phyloP scores from a whole-genome alignment of 331 rosid genomes.

The Arachis monticola region DNA sequence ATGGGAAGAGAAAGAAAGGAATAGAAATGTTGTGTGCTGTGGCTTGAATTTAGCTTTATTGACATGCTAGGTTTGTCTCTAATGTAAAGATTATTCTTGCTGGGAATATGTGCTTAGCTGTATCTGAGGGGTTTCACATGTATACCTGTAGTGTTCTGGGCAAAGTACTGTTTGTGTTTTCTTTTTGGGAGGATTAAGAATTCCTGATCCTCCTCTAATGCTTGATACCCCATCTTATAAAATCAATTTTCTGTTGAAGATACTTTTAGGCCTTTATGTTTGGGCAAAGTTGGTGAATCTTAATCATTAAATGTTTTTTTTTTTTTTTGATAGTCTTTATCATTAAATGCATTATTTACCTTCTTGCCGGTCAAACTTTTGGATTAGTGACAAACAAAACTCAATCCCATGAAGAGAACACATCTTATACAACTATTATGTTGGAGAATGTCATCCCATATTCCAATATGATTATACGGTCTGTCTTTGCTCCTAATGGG shows the following conservation, averaged over 20 bases:
- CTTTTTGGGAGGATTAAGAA: conserved; percentile 9
- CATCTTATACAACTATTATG: neutral
- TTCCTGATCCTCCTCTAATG: conserved; percentile 1
- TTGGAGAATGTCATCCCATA: neutral
- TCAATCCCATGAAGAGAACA: neutral
- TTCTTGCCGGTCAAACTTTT: neutral
- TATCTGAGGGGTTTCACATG: neutral
- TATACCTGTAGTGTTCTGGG: neutral
- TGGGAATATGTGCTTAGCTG: conserved; percentile 9
- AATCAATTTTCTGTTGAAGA: conserved; percentile 3
- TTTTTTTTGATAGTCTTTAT: neutral
- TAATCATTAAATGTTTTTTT: neutral
- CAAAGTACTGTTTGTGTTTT: conserved; percentile 12
- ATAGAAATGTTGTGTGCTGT: conserved; percentile 1
- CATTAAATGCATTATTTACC: conserved; percentile 14
- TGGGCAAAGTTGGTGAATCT: neutral
- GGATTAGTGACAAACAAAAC: neutral
- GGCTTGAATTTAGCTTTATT: conserved; percentile 32
- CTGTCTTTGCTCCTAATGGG: neutral
- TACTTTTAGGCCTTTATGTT: neutral
- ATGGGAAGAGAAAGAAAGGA: conserved; percentile 25
- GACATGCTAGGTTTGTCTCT: conserved; percentile 20
- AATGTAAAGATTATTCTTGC: conserved; percentile 5
- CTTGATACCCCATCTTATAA: neutral
- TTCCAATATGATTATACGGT: neutral